A percentile compares a stretch with the other conserved stretches of the same genome.
Conservation (phyloP, 31 red algal species). For the Odonthalia washingtoniensis region DNA sequence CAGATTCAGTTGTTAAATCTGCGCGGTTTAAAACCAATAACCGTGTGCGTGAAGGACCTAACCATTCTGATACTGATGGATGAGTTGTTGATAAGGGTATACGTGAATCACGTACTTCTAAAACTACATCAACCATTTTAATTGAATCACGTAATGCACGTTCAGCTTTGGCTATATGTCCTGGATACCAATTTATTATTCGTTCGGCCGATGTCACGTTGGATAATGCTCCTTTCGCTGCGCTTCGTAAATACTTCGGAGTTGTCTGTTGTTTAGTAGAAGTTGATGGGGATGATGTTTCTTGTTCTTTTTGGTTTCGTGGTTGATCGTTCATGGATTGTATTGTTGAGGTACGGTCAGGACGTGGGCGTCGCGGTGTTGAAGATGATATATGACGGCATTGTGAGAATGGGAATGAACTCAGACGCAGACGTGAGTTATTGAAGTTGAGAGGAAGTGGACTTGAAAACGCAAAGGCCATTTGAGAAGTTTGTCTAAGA, state of each 20-base stretch:
- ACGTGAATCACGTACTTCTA: conserved; percentile 95
- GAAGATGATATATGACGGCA: too few species aligned
- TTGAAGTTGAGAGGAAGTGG: too few species aligned
- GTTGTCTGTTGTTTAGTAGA: too few species aligned
- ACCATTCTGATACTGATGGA: conserved; percentile 69
- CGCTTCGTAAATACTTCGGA: conserved; percentile 35
- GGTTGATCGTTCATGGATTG: too few species aligned
- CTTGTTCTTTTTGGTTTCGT: too few species aligned
- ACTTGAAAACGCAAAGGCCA: too few species aligned
- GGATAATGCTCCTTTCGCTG: conserved; percentile 67
- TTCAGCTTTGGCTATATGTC: conserved; percentile 98
- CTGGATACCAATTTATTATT: conserved; percentile 94
- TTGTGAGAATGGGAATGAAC: too few species aligned
- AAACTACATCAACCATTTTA: conserved; percentile 90
- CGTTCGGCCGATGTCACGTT: conserved; percentile 48
- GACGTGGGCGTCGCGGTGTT: too few species aligned
- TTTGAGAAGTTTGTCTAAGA: too few species aligned
- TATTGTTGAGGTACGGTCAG: too few species aligned
- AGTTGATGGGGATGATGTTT: too few species aligned
- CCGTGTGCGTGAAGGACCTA: conserved; percentile 69
- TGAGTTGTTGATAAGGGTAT: conserved; percentile 86
- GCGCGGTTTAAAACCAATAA: conserved; percentile 86
- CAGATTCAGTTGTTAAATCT: conserved; percentile 72
- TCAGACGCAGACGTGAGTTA: too few species aligned
- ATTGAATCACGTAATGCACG: conserved; percentile 77